Conservation (phyloP, 805 yeast species). For the Cyberlindnera xylosilytica region DNA sequence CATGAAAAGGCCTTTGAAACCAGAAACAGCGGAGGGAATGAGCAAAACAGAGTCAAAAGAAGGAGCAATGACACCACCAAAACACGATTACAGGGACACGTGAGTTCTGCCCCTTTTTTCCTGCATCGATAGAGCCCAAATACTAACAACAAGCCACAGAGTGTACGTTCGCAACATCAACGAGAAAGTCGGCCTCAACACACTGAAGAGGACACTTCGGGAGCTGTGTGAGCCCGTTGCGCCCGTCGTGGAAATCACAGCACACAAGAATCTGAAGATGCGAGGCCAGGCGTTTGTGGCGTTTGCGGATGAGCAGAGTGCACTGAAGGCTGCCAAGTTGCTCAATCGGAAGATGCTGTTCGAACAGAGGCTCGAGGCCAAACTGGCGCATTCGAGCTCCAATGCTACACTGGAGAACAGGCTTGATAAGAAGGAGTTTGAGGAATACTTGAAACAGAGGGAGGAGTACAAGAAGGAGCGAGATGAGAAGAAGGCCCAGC, state of each 20-base stretch:
- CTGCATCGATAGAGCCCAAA: too few relatives aligned
- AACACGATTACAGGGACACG: slow-evolving; percentile 24
- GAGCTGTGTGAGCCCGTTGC: slow-evolving; percentile 45
- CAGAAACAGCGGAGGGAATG: background rate
- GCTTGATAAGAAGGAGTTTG: slow-evolving; percentile 14
- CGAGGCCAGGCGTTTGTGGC: slow-evolving; percentile 84
- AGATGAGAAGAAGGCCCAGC: slow-evolving; percentile 17
- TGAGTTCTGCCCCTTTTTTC: too few relatives aligned
- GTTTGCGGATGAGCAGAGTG: slow-evolving; percentile 39
- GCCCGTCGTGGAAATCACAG: slow-evolving; percentile 45
- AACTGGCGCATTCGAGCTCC: slow-evolving; percentile 29
- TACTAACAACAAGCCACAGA: slow-evolving; percentile 14
- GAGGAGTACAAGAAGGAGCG: slow-evolving; percentile 17
- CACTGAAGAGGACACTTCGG: slow-evolving; percentile 42
- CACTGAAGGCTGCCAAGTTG: slow-evolving; percentile 31
- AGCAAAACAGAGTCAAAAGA: too few relatives aligned
- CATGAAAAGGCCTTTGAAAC: background rate
- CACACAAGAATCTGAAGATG: slow-evolving; percentile 60
- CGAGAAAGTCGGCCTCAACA: slow-evolving; percentile 58
- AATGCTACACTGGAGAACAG: slow-evolving; percentile 17
- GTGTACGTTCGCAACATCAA: slow-evolving; percentile 66
- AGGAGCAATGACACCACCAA: slow-evolving; percentile 3
- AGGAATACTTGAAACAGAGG: slow-evolving; percentile 19
- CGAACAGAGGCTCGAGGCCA: slow-evolving; percentile 20
- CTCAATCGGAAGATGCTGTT: slow-evolving; percentile 22